These are phyloP conservation scores for Fusarium equiseti DNA, from an alignment of 2,329 filamentous ascomycete genomes.

Conservation along the genomic window DNA sequence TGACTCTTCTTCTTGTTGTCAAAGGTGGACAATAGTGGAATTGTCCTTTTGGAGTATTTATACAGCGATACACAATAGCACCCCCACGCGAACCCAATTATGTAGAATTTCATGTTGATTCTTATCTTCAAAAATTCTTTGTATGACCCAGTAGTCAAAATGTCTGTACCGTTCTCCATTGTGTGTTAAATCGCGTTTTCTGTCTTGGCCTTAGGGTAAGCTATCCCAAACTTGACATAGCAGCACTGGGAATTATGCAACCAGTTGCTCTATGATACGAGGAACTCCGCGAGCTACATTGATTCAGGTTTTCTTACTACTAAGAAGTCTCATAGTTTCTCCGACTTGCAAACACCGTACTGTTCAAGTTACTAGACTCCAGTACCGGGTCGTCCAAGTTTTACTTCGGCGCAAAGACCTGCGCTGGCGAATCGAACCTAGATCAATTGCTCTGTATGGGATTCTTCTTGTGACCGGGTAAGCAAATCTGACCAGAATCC, in stretches of 20 bases:
- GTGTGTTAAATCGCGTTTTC: background rate
- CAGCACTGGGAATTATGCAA: background rate
- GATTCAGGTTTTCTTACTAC: fast-evolving
- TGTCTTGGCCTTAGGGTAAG: background rate
- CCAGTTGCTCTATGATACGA: background rate
- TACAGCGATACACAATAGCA: too few species aligned
- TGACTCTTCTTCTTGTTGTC: too few species aligned
- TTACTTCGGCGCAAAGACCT: too few species aligned
- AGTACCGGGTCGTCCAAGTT: background rate
- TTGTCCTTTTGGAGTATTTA: fast-evolving
- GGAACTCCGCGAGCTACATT: background rate
- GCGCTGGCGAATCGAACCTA: background rate
- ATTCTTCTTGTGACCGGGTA: background rate
- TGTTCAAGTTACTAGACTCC: background rate
- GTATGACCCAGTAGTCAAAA: fast-evolving
- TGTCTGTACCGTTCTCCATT: background rate
- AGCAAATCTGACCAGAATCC: too few species aligned
- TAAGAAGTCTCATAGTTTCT: background rate
- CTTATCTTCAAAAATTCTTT: fast-evolving
- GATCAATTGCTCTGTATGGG: background rate
- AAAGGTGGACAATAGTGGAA: too few species aligned
- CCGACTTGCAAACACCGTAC: background rate
- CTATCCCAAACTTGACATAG: background rate
- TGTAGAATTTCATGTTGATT: background rate
- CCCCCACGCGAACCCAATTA: too few species aligned